A percentile compares a stretch with the other conserved stretches of the same genome.
Evolutionary conservation across 805 yeast genomes (phyloP).

Genomic region (Candida boleticola): DNA sequence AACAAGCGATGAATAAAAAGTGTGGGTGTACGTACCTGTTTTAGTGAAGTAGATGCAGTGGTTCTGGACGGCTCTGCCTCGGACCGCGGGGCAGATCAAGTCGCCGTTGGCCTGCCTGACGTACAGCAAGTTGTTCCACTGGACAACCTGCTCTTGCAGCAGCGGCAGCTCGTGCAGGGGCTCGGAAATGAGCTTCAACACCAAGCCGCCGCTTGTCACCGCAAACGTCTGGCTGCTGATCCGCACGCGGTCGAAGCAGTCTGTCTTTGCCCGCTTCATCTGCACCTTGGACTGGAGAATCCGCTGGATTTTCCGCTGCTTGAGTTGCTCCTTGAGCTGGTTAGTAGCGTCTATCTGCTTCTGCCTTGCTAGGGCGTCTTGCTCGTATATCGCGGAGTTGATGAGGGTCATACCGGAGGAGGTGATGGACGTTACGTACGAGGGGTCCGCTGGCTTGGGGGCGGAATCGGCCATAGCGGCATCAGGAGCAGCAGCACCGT

Average conservation of each 20-base stretch:
- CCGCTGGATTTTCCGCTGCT: constrained; percentile 3
- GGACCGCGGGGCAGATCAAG: constrained; percentile 14
- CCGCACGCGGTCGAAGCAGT: constrained; percentile 43
- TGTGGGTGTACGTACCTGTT: constrained; percentile 32
- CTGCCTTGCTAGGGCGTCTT: constrained; percentile 16
- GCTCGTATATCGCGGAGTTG: constrained; percentile 32
- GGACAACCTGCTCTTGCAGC: constrained; percentile 11
- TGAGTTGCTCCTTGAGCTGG: constrained; percentile 3
- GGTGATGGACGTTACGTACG: constrained; percentile 22
- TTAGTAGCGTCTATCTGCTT: constrained; percentile 1
- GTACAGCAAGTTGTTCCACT: constrained; percentile 34
- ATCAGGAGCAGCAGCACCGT: neutral
- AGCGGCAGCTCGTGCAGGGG: constrained; percentile 14
- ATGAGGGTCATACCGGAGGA: constrained; percentile 39
- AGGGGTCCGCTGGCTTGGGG: constrained; percentile 11
- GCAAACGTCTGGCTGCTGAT: constrained; percentile 47
- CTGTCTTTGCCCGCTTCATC: constrained; percentile 35
- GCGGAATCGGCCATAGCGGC: neutral
- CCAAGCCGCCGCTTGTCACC: constrained; percentile 35
- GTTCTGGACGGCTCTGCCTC: constrained; percentile 10
- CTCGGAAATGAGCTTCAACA: constrained; percentile 35
- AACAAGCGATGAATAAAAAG: too few relatives aligned
- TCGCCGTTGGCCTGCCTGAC: constrained; percentile 24
- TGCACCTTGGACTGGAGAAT: constrained; percentile 1
- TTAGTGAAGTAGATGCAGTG: constrained; percentile 37